phyloP scores from a whole-genome alignment of 495 filamentous ascomycete species.

The Aspergillus incahuasiensis region DNA sequence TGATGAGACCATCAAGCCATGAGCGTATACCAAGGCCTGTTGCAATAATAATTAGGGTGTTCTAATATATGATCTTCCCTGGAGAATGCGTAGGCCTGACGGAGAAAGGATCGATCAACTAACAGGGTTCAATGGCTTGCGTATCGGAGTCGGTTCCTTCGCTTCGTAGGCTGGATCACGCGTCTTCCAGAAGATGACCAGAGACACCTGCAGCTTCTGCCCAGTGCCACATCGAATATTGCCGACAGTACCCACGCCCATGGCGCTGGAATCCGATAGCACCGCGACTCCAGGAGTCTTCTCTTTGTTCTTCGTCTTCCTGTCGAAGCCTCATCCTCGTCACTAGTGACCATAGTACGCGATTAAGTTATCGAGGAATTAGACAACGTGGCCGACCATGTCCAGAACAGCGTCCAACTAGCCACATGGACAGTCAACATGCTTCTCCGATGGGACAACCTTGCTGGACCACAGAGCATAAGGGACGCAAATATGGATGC shows the following conservation, averaged over 20 bases:
- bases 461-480: neutral
- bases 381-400: too few relatives aligned
- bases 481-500: neutral
- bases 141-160: too few relatives aligned
- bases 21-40: conserved; percentile 2
- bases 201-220: too few relatives aligned
- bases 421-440: neutral
- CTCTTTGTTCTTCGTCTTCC: too few relatives aligned
- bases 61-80: too few relatives aligned
- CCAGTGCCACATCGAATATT: neutral
- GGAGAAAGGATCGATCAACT: too few relatives aligned
- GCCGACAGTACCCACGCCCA: neutral
- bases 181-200: neutral
- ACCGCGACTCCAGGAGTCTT: neutral
- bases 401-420: too few relatives aligned
- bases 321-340: too few relatives aligned
- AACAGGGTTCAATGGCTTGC: neutral
- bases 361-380: neutral
- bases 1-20: neutral
- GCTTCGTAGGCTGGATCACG: too few relatives aligned
- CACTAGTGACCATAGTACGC: too few relatives aligned
- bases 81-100: too few relatives aligned
- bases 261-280: neutral
- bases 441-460: neutral
- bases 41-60: neutral